A percentile compares a stretch with the other conserved stretches of the same genome.
These are phyloP conservation scores for Carex kokanica DNA, from an alignment of 176 grass and related monocot species.

Conservation along the genomic window DNA sequence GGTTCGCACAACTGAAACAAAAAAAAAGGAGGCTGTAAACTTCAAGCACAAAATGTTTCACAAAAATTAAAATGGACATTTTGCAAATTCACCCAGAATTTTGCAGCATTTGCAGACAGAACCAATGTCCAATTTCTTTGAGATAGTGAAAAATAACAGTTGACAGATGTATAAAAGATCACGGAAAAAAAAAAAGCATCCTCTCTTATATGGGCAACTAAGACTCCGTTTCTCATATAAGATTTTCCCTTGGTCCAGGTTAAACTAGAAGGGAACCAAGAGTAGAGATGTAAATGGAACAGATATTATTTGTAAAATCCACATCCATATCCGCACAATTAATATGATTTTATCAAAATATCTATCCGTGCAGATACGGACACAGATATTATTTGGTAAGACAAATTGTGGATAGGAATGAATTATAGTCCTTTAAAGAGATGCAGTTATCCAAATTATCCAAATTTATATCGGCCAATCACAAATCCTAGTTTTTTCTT, in stretches of 20 bases:
- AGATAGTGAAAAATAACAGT: not conserved
- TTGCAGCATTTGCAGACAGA: slow-evolving; percentile 8
- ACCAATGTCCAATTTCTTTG: not conserved
- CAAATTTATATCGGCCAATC: not conserved
- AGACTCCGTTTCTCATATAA: not conserved
- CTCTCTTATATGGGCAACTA: slow-evolving; percentile 8
- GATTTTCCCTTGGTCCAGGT: not conserved
- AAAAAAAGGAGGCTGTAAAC: not conserved
- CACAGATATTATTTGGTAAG: not conserved
- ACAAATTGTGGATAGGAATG: not conserved
- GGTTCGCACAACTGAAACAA: slow-evolving; percentile 77
- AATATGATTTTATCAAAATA: not conserved
- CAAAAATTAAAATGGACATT: not conserved
- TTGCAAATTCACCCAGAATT: not conserved
- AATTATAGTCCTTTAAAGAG: not conserved
- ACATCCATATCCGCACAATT: not conserved
- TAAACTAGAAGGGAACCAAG: not conserved
- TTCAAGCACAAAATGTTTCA: slow-evolving; percentile 9
- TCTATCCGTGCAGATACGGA: not conserved
- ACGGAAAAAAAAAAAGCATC: not conserved
- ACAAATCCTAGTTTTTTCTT: not conserved
- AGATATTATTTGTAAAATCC: not conserved
- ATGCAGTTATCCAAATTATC: not conserved
- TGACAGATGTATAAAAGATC: not conserved
- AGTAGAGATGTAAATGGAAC: not conserved